phyloP scores from a whole-genome alignment of 345 rosid genomes.

The Gossypium bickii region DNA sequence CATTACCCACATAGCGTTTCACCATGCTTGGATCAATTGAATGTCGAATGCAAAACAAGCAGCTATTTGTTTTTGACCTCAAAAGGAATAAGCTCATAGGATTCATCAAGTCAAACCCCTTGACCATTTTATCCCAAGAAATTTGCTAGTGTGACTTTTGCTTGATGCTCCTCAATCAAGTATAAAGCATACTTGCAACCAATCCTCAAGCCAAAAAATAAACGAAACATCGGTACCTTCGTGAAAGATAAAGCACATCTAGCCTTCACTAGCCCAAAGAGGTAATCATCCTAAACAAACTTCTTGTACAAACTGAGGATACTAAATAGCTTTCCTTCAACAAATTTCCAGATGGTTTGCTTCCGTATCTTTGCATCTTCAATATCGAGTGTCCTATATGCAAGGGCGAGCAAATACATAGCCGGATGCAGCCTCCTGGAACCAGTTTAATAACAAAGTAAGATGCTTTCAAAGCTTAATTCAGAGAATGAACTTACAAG shows the following conservation, averaged over 20 bases:
- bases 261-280: background rate
- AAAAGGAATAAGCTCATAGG: background rate
- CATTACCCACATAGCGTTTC: background rate
- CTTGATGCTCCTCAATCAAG: constrained; percentile 4
- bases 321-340: constrained; percentile 39
- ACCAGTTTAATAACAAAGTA: constrained; percentile 13
- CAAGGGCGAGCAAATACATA: constrained; percentile 75
- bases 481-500: background rate
- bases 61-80: background rate
- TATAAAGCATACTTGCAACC: background rate
- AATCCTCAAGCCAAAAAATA: constrained; percentile 9
- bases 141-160: background rate
- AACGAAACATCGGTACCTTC: background rate
- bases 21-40: background rate
- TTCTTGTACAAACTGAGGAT: constrained; percentile 68
- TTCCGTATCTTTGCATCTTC: constrained; percentile 76
- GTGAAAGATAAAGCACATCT: constrained; percentile 5
- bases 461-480: constrained; percentile 1
- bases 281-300: constrained; percentile 33
- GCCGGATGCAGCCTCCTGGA: constrained; percentile 95
- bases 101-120: constrained; percentile 3
- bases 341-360: constrained; percentile 34
- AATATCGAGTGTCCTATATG: constrained; percentile 87
- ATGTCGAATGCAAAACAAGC: background rate
- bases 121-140: background rate